These are phyloP conservation scores for Penicillium janthinellum DNA, from an alignment of 2,329 filamentous ascomycete species.

Conservation along the genomic window DNA sequence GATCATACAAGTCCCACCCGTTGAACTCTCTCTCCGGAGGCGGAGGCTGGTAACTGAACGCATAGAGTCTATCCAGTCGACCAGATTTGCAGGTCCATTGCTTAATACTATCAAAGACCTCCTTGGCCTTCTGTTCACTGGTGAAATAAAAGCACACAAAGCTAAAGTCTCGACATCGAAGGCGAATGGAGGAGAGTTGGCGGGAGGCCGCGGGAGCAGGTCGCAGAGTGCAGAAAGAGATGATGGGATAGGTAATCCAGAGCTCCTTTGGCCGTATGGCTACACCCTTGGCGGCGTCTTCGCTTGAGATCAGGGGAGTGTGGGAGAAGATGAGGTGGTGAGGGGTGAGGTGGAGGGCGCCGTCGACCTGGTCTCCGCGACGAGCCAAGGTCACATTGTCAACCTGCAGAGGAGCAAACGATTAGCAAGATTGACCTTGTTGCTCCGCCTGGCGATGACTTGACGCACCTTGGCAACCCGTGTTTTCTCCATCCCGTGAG, in stretches of 20 bases:
- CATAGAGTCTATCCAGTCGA: slow-evolving; percentile 84
- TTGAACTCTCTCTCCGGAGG: slow-evolving; percentile 72
- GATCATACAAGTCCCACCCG: slow-evolving; percentile 84
- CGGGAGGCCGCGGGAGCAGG: slow-evolving; percentile 70
- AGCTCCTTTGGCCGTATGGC: slow-evolving; percentile 65
- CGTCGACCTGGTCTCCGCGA: slow-evolving; percentile 58
- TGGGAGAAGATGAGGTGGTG: slow-evolving; percentile 68
- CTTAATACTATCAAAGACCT: slow-evolving; percentile 86
- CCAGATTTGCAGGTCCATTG: slow-evolving; percentile 78
- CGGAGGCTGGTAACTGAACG: slow-evolving; percentile 80
- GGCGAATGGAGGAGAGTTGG: slow-evolving; percentile 76
- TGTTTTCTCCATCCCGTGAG: slow-evolving; percentile 48
- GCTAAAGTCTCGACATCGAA: slow-evolving; percentile 90
- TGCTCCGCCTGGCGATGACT: background rate
- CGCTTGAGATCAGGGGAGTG: slow-evolving; percentile 47
- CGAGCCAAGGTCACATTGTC: slow-evolving; percentile 62
- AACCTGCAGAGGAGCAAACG: slow-evolving; percentile 37
- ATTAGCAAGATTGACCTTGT: slow-evolving; percentile 2
- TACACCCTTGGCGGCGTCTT: slow-evolving; percentile 44
- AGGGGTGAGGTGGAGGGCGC: slow-evolving; percentile 63
- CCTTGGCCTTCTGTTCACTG: slow-evolving; percentile 72
- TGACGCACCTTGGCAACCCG: slow-evolving; percentile 46
- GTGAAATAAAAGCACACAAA: slow-evolving; percentile 89
- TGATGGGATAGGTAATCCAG: slow-evolving; percentile 95
- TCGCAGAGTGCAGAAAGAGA: slow-evolving; percentile 76